These are phyloP conservation scores for Tuber melanosporum DNA, from an alignment of 495 filamentous ascomycete genomes.

Conservation along the genomic window DNA sequence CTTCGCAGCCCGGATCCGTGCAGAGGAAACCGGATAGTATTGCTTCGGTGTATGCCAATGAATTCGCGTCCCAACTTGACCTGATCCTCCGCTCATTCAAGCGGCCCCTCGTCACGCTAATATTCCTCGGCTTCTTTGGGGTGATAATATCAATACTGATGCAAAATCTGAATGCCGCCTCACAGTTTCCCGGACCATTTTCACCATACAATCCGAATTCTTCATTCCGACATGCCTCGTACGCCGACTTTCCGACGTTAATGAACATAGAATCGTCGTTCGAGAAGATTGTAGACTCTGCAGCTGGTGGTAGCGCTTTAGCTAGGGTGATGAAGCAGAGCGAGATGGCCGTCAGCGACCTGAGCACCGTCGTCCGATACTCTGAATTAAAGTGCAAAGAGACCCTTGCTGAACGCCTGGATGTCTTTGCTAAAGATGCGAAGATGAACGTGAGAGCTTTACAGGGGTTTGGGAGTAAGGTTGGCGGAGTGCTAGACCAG, in stretches of 20 bases:
- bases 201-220: slow-evolving; percentile 24
- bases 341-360: slow-evolving; percentile 41
- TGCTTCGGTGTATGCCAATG: slow-evolving; percentile 38
- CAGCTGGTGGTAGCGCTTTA: slow-evolving; percentile 40
- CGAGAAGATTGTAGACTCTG: slow-evolving; percentile 42
- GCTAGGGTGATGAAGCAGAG: slow-evolving; percentile 40
- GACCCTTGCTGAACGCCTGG: slow-evolving; percentile 37
- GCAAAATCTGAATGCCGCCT: slow-evolving; percentile 16
- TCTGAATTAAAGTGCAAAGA: slow-evolving; percentile 42
- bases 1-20: slow-evolving; percentile 25
- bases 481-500: slow-evolving; percentile 42
- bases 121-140: slow-evolving; percentile 35
- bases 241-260: slow-evolving; percentile 40
- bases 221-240: slow-evolving; percentile 27
- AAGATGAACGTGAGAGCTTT: slow-evolving; percentile 38
- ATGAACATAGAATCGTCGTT: slow-evolving; percentile 43
- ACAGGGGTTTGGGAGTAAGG: slow-evolving; percentile 39
- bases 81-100: slow-evolving; percentile 35
- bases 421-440: slow-evolving; percentile 39
- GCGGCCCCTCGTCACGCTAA: slow-evolving; percentile 34
- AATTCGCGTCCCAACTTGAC: slow-evolving; percentile 39
- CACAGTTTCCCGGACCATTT: slow-evolving; percentile 11
- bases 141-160: slow-evolving; percentile 25
- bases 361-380: slow-evolving; percentile 40
- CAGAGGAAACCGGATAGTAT: slow-evolving; percentile 38